Evolutionary conservation across 306 rosid species (phyloP), one percentile per base, ranked within the genome.

Genomic region (Medicago truncatula): DNA sequence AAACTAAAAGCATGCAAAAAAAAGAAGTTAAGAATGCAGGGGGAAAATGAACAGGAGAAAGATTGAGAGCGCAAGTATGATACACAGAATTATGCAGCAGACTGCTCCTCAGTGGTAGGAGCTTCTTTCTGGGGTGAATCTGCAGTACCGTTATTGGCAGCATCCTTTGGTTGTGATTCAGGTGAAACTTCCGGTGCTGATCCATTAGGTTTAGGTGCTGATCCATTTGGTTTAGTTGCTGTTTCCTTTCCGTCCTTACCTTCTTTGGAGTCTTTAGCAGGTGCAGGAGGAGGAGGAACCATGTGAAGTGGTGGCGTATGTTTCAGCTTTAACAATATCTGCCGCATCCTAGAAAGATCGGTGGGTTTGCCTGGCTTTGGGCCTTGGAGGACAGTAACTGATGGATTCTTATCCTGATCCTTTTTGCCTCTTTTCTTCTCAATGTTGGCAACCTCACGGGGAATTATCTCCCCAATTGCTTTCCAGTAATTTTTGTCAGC

Each of bases 281-380:
- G 90, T 69, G 94, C 84, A 46, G 97, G 97, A 65, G 96, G 96
- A 39, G 95, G 95, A 4, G 96, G 89, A 38, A 86, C 85, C 99
- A 96, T 96, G 85, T 92, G 99, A 40, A 91, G 71, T 12, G 99
- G 99, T 52, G 99, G 97, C 44, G 96, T 84, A 47, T 96, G 99
- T 87, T 96, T 96, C 82, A 96, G 85, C 90, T 89, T 95, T 83
- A 92, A 82, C 41, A 90, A 84, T 67, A 92, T 78, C 43, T 90
- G 99, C 52, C 97, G 86, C 93, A 96, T 67, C 78, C 99, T 85
- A 18, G 98, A 89, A 75, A 92, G 99, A 75, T 96, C 99, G 0
- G 99, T 96, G 64, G 98, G 99, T 80, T 92, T 96, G 71, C 98
- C 99, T 2, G 99, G 99, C 88, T 96, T 92, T 1, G 99, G 99